Evolutionary conservation across 1,284 basidiomycete species (phyloP).

Genomic region (Bjerkandera adusta): DNA sequence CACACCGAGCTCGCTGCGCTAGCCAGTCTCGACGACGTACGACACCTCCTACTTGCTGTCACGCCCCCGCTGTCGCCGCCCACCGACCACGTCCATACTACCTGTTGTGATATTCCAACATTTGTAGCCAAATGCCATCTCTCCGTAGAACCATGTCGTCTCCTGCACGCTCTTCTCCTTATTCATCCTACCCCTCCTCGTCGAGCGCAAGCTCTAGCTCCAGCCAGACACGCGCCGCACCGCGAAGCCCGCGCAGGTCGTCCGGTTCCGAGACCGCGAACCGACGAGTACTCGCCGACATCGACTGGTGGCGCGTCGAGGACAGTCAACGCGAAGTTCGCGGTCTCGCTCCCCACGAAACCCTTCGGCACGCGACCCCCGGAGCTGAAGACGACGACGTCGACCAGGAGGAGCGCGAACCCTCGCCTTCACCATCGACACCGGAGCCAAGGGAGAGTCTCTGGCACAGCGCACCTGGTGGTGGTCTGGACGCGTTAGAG

Average conservation of each 20-base stretch:
- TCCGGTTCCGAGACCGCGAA: slow-evolving; percentile 60
- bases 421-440: slow-evolving; percentile 5
- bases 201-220: slow-evolving; percentile 20
- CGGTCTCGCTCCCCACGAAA: slow-evolving; percentile 18
- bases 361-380: slow-evolving; percentile 15
- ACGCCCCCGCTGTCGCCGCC: slow-evolving; percentile 20
- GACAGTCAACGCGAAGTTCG: slow-evolving; percentile 61
- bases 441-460: background rate
- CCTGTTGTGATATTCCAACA: slow-evolving; percentile 51
- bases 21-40: slow-evolving; percentile 8
- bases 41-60: slow-evolving; percentile 15
- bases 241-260: slow-evolving; percentile 52
- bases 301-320: slow-evolving; percentile 80
- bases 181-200: slow-evolving; percentile 37
- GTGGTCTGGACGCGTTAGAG: slow-evolving; percentile 12
- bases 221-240: slow-evolving; percentile 33
- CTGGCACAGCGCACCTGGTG: slow-evolving; percentile 13
- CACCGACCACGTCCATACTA: slow-evolving; percentile 47
- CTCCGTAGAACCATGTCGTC: slow-evolving; percentile 72
- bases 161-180: slow-evolving; percentile 53
- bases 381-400: slow-evolving; percentile 16
- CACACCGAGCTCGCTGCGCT: slow-evolving; percentile 17
- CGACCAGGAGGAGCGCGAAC: slow-evolving; percentile 15
- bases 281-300: slow-evolving; percentile 74
- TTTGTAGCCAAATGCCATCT: slow-evolving; percentile 55